A percentile compares a stretch with the other conserved stretches of the same genome.
Conservation (phyloP, 2,329 filamentous ascomycete genomes). For the Aureobasidium sp. region DNA sequence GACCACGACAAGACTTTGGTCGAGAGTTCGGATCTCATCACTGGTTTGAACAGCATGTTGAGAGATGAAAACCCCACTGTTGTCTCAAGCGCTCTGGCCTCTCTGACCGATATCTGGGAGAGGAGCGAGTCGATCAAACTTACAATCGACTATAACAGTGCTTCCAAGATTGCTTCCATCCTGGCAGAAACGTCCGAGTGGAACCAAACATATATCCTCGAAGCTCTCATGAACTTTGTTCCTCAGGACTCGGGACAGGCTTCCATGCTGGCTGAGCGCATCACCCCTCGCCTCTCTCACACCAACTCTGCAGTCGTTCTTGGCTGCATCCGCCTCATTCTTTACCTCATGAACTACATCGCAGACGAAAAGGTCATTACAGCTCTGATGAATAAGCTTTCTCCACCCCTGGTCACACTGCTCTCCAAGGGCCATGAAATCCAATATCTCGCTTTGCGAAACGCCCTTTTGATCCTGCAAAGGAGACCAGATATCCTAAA, state of each 20-base stretch:
- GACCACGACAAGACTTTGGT: constrained; percentile 90
- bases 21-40: constrained; percentile 84
- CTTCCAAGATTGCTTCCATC: constrained; percentile 96
- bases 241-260: constrained; percentile 87
- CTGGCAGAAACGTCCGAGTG: constrained; percentile 96
- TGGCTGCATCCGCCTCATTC: constrained; percentile 89
- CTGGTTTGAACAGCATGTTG: constrained; percentile 78
- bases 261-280: constrained; percentile 80
- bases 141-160: constrained; percentile 94
- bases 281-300: constrained; percentile 90
- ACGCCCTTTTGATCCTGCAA: constrained; percentile 89
- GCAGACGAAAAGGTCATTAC: constrained; percentile 82
- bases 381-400: constrained; percentile 81
- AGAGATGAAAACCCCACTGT: constrained; percentile 96
- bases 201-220: constrained; percentile 97
- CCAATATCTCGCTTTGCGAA: constrained; percentile 91
- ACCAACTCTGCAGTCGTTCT: constrained; percentile 94
- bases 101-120: constrained; percentile 97
- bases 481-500: constrained; percentile 84
- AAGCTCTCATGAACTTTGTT: constrained; percentile 95
- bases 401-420: constrained; percentile 86
- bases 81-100: constrained; percentile 84
- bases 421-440: constrained; percentile 95
- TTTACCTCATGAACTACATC: constrained; percentile 99
- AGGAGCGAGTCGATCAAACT: constrained; percentile 94